phyloP scores from a whole-genome alignment of 225 moss, liverwort and hornwort genomes.

The Ulota crispa region DNA sequence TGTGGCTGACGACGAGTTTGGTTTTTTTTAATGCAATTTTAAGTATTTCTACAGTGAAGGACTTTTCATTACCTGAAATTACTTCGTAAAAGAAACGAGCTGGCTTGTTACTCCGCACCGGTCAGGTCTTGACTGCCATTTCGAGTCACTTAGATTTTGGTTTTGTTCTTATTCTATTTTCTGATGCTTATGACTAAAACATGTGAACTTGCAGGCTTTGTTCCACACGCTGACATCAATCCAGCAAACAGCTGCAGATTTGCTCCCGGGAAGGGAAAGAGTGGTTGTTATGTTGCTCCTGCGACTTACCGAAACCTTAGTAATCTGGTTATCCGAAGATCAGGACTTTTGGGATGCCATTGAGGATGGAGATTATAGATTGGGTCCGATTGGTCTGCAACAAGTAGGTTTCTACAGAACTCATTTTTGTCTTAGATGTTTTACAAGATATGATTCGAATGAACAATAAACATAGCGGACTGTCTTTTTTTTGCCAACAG shows the following conservation, averaged over 20 bases:
- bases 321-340: constrained; percentile 75
- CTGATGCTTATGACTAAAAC: not conserved
- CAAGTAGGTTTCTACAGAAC: constrained; percentile 50
- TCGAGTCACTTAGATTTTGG: not conserved
- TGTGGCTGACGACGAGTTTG: not conserved
- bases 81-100: not conserved
- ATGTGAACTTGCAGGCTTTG: constrained; percentile 63
- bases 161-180: not conserved
- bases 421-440: not conserved
- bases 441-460: not conserved
- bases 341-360: constrained; percentile 93
- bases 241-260: constrained; percentile 65
- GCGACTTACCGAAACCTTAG: constrained; percentile 86
- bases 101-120: not conserved
- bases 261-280: constrained; percentile 80
- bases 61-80: not conserved
- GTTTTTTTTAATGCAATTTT: not conserved
- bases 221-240: constrained; percentile 81
- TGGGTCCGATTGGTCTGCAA: constrained; percentile 81
- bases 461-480: not conserved
- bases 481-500: not conserved
- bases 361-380: constrained; percentile 70
- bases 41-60: not conserved
- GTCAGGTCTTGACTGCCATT: not conserved
- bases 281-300: constrained; percentile 71